Conservation (phyloP, 331 rosid species). For the Dryas integrifolia region DNA sequence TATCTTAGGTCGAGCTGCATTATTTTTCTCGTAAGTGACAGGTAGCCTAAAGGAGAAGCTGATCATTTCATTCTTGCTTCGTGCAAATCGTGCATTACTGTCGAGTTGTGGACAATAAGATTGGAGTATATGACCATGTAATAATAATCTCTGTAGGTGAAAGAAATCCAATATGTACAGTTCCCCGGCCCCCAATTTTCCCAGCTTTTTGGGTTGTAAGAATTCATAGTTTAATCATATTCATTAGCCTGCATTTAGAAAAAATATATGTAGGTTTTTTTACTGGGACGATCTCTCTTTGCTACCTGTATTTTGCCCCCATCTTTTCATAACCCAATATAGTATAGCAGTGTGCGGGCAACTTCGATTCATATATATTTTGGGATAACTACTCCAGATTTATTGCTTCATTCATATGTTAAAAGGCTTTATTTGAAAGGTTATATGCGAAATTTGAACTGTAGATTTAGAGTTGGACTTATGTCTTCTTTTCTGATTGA, state of each 20-base stretch:
- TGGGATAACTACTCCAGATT: too few species aligned
- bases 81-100: neutral
- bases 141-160: conserved; percentile 1
- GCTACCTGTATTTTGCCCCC: neutral
- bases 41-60: neutral
- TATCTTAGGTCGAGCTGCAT: neutral
- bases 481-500: too few species aligned
- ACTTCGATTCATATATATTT: neutral
- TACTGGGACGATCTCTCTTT: neutral
- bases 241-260: neutral
- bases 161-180: conserved; percentile 12
- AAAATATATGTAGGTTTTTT: neutral
- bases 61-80: neutral
- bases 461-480: too few species aligned
- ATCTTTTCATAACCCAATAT: neutral
- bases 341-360: neutral
- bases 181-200: conserved; percentile 7
- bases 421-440: too few species aligned
- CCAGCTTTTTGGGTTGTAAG: conserved; percentile 21
- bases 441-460: too few species aligned
- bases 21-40: neutral
- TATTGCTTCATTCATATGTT: too few species aligned
- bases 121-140: conserved; percentile 1
- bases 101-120: conserved; percentile 1
- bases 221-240: neutral